phyloP scores from a whole-genome alignment of 805 yeast species.

The Zygotorulaspora danielsina region DNA sequence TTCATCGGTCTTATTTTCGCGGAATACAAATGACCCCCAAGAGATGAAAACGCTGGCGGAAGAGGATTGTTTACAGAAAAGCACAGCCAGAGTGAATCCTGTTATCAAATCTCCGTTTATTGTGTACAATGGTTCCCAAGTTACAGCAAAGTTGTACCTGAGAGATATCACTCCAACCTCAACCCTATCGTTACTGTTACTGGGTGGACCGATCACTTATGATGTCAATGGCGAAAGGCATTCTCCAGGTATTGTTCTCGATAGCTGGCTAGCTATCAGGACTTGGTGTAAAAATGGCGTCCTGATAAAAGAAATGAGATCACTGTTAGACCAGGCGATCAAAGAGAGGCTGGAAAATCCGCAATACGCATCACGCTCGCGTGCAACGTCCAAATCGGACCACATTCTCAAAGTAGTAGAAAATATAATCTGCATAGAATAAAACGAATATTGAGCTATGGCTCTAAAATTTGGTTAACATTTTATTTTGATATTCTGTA shows the following conservation, averaged over 20 bases:
- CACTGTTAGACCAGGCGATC: conserved; percentile 62
- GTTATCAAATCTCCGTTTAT: conserved; percentile 54
- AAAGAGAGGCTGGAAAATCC: conserved; percentile 57
- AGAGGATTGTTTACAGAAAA: conserved; percentile 16
- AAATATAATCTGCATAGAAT: conserved; percentile 29
- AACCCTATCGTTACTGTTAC: conserved; percentile 65
- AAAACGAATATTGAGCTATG: not conserved
- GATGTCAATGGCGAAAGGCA: conserved; percentile 47
- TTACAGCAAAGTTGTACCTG: conserved; percentile 64
- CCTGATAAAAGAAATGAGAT: conserved; percentile 63
- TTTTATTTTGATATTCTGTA: too few species aligned
- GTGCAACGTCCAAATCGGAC: conserved; percentile 27
- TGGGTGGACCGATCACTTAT: conserved; percentile 70
- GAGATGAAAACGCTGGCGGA: conserved; percentile 24
- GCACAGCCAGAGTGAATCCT: conserved; percentile 33
- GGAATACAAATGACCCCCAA: conserved; percentile 30
- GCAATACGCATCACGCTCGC: conserved; percentile 22
- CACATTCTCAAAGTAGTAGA: conserved; percentile 42
- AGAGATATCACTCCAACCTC: conserved; percentile 78
- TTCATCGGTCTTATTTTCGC: conserved; percentile 66
- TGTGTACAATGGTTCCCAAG: conserved; percentile 55
- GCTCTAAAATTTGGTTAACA: conserved; percentile 2
- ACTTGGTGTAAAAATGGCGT: conserved; percentile 96
- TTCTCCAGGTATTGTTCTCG: conserved; percentile 81
- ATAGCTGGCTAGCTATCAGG: conserved; percentile 82